phyloP scores from a whole-genome alignment of 2,329 filamentous ascomycete species.

The Ophiocordyceps camponoti-rufipedis region DNA sequence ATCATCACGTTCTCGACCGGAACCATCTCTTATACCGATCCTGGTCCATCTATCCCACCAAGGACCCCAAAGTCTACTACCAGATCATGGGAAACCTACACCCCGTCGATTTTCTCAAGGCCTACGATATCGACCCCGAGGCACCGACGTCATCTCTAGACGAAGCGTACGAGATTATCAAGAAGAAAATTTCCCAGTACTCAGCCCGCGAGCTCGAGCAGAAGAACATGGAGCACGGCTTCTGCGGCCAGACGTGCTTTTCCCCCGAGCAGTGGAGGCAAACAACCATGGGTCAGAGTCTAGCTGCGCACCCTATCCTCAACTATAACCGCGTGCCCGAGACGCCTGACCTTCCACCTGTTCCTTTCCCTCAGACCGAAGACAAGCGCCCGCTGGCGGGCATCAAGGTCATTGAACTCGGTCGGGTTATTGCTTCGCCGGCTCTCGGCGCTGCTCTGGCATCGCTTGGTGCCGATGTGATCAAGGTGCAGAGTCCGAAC shows the following conservation, averaged over 20 bases:
- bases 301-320: conserved; percentile 11
- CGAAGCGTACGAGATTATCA: conserved; percentile 8
- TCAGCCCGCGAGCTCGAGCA: conserved; percentile 7
- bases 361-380: conserved; percentile 11
- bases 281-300: conserved; percentile 7
- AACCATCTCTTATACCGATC: conserved; percentile 17
- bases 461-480: conserved; percentile 21
- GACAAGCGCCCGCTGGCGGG: conserved; percentile 22
- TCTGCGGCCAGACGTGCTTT: conserved; percentile 10
- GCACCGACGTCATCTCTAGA: conserved; percentile 6
- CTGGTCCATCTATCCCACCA: conserved; percentile 28
- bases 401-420: conserved; percentile 30
- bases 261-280: conserved; percentile 9
- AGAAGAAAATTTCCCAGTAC: conserved; percentile 5
- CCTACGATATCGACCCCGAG: conserved; percentile 21
- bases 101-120: conserved; percentile 19
- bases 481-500: conserved; percentile 14
- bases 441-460: conserved; percentile 23
- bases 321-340: conserved; percentile 18
- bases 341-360: conserved; percentile 12
- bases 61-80: conserved; percentile 25
- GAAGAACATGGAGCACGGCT: conserved; percentile 7
- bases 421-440: conserved; percentile 27
- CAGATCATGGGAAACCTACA: conserved; percentile 31
- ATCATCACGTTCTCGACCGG: background rate